Evolutionary conservation across 2,329 filamentous ascomycete species (phyloP), one percentile per base, ranked within the genome.

Genomic region (Aspergillus texensis): DNA sequence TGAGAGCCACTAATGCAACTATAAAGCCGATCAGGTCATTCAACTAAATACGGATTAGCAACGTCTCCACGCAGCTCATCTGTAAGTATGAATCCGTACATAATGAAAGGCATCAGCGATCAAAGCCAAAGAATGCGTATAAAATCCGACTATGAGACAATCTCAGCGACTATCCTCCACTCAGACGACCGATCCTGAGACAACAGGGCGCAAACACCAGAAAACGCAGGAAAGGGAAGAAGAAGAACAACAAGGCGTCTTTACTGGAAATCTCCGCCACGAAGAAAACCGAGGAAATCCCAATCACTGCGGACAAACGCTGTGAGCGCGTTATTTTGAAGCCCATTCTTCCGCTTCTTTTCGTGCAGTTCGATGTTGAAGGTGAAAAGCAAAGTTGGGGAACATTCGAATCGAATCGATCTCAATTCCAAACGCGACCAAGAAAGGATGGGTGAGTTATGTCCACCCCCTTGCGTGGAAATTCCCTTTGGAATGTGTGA

Each of bases 71-170:
- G n/a, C 43, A 50, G 28, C n/a, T 6, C 10, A 26, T 24, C n/a
- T 10, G 57, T 4, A n/a, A 4, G 10, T 24, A 16, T 14, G 72
- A 24, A 26, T 26, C 11, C 84, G 66, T 78, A 90, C 88, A 72
- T 92, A 91, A 73, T 93, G 91, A 68, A 92, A 92, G 1, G 91
- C 89, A 81, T 93, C 91, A 28, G 90, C 90, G 12, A 92, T 80
- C 1, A 93, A 80, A 0, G 89, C 89, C 10, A 93, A 81, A 2
- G 90, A 92, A 45, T 81, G 81, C 0, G 90, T 92, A 61, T 86
- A 86, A 70, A 91, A 89, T 3, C 89, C 89, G 56, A 89, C 85
- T 85, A 63, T 54, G 9, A 55, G 52, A 39, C 32, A 55, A 16
- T 21, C n/a, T 55, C 11, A 55, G 52, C 11, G 21, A 54, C 30